Conservation (phyloP, 2,329 filamentous ascomycete species). For the Acarospora socialis region DNA sequence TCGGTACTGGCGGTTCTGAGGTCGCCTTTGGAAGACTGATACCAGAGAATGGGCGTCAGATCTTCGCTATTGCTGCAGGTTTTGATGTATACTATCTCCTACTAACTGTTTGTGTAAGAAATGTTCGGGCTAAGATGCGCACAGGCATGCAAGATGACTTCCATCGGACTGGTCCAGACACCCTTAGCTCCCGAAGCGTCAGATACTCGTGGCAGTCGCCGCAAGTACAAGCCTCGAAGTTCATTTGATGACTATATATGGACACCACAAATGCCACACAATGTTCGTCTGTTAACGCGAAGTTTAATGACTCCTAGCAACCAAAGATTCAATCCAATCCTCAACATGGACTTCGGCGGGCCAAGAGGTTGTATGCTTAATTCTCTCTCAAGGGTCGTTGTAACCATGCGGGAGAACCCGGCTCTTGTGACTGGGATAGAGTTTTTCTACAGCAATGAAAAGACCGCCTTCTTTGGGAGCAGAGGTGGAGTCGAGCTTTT, state of each 20-base stretch:
- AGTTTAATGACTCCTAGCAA: no score
- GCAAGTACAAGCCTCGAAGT: no score
- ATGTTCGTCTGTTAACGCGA: no score
- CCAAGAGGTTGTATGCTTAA: neutral
- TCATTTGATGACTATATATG: no score
- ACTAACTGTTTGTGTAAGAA: neutral
- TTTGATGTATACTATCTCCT: no score
- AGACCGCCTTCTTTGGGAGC: neutral
- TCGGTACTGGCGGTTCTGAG: neutral
- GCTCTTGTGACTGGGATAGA: slow-evolving; percentile 1
- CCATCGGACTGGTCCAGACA: neutral
- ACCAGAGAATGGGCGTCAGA: no score
- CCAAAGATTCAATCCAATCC: slow-evolving; percentile 2
- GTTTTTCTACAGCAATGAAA: neutral
- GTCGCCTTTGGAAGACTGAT: slow-evolving; percentile 3
- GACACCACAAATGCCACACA: no score
- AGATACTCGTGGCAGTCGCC: no score
- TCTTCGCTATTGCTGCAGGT: no score
- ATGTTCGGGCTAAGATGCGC: neutral
- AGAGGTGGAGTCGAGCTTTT: slow-evolving; percentile 1
- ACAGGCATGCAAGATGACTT: neutral
- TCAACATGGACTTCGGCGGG: slow-evolving; percentile 4
- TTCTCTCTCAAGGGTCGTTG: neutral
- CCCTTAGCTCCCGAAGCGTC: neutral
- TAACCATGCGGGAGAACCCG: neutral